Evolutionary conservation across 257 asterid species (phyloP), one percentile per base, ranked within the genome.

Genomic region (Przewalskia tangutica): DNA sequence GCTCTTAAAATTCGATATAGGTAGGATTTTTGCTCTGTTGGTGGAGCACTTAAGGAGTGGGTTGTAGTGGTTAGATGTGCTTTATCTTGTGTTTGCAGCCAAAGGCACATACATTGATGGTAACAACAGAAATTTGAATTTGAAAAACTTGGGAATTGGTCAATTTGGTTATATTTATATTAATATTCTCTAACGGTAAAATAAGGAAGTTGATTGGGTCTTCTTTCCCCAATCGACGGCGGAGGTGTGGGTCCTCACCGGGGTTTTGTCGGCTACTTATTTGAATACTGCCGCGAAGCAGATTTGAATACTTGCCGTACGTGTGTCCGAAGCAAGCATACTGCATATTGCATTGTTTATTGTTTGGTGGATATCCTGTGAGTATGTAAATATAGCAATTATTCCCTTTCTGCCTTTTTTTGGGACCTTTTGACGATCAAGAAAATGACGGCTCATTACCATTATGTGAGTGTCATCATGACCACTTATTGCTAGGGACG

Each of bases 41-140:
- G 18, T 13, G 76, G 76, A 44, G 76, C 2, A 66, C 20, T 48
- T 46, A n/a, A n/a, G n/a, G n/a, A n/a, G n/a, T n/a, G 84, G 64
- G 70, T 18, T 44, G 84, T 3, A 38, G 85, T 81, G 8, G 88
- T 81, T 83, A 44, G 82, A 79, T 51, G 23, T 78, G 14, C 6
- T 81, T 81, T 85, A 82, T 87, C 87, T 85, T 81, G 85, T 77
- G 87, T 48, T 84, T 60, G 87, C 50, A 46, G 86, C 11, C 38
- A 32, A 23, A 77, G 79, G 82, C 18, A n/a, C n/a, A n/a, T n/a
- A n/a, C 58, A 77, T 83, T 82, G 83, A 82, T 81, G 85, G 85
- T 77, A 67, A 62, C 80, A 91, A 90, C 90, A 86, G 85, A 86
- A 83, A 86, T 91, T 92, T 88, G 93, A 93, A 92, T 93, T 94